phyloP scores from a whole-genome alignment of 176 grass and related monocot genomes.

The Bromus sterilis region DNA sequence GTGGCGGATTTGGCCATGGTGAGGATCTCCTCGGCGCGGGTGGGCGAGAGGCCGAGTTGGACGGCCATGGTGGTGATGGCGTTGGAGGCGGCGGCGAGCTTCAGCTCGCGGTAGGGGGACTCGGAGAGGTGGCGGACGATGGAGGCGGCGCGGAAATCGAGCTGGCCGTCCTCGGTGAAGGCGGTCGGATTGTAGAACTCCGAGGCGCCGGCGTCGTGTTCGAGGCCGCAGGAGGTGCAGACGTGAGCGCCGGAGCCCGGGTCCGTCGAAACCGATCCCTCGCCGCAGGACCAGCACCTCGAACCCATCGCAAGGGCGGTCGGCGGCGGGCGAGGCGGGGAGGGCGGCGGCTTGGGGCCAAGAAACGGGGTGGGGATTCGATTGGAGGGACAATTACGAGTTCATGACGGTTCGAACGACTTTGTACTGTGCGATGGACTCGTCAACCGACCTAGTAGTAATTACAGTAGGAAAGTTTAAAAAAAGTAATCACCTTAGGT shows the following conservation, averaged over 20 bases:
- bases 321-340: not conserved
- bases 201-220: not conserved
- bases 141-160: constrained; percentile 13
- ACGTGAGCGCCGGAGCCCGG: constrained; percentile 23
- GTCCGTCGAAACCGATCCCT: constrained; percentile 1
- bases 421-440: not conserved
- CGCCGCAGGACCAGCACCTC: constrained; percentile 23
- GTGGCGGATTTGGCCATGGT: constrained; percentile 35
- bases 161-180: constrained; percentile 19
- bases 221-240: constrained; percentile 33
- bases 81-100: constrained; percentile 15
- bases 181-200: constrained; percentile 15
- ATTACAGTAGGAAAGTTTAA: no score
- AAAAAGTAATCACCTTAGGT: no score
- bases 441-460: not conserved
- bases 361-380: not conserved
- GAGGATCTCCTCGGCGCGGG: constrained; percentile 18
- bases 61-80: constrained; percentile 4
- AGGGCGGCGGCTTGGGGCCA: not conserved
- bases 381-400: not conserved
- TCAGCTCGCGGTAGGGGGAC: constrained; percentile 38
- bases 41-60: constrained; percentile 26
- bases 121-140: constrained; percentile 2
- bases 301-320: constrained; percentile 8
- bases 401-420: not conserved